Conservation (phyloP, 164 flowering plant species). For the Liquidambar formosana region DNA sequence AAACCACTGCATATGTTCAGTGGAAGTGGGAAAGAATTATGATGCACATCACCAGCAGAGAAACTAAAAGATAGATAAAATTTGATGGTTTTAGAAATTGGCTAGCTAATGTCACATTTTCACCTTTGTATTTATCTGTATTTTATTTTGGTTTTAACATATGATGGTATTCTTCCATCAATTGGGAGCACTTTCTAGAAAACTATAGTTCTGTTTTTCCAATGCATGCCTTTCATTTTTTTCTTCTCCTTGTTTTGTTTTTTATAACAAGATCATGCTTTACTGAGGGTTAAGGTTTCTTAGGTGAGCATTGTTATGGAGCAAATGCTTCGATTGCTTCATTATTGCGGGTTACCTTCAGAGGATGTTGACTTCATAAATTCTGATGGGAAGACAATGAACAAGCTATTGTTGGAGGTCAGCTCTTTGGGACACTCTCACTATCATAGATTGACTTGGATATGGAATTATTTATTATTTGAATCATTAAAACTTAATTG, state of each 20-base stretch:
- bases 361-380: constrained; percentile 96
- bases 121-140: neutral
- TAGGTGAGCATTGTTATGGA: constrained; percentile 97
- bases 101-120: neutral
- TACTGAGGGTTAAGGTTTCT: constrained; percentile 11
- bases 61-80: neutral
- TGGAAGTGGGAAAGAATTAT: neutral
- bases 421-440: constrained; percentile 7
- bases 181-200: neutral
- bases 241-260: neutral
- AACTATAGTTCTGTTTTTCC: neutral
- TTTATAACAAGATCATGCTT: neutral
- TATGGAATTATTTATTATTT: neutral
- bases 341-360: constrained; percentile 72
- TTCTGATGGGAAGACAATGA: constrained; percentile 89
- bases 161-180: neutral
- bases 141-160: neutral
- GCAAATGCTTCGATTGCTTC: constrained; percentile 93
- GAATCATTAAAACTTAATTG: neutral
- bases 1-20: neutral
- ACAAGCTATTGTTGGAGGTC: constrained; percentile 85
- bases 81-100: neutral
- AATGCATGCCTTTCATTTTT: neutral
- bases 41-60: neutral
- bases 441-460: neutral